Conservation (phyloP, 495 filamentous ascomycete genomes). For the Aspergillus sparsus region DNA sequence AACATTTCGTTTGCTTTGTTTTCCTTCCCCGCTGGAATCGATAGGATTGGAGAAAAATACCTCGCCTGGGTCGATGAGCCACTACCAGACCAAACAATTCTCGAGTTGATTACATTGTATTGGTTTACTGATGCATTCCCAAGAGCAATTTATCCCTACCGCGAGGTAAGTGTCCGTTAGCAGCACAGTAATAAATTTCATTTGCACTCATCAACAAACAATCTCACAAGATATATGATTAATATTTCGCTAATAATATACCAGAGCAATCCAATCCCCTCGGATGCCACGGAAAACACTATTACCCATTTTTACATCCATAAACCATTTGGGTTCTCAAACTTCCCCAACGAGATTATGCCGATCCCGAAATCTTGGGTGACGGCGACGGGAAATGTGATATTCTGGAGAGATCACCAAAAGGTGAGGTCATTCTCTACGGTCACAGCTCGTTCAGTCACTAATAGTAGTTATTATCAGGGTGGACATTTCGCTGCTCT, state of each 20-base stretch:
- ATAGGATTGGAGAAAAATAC: conserved; percentile 68
- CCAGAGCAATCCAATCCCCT: conserved; percentile 27
- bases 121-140: conserved; percentile 66
- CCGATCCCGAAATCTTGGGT: conserved; percentile 54
- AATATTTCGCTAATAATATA: conserved; percentile 3
- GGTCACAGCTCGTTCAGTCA: conserved; percentile 3
- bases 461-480: conserved; percentile 19
- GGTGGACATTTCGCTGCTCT: conserved; percentile 40
- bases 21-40: background rate
- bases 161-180: conserved; percentile 31
- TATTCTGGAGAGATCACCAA: conserved; percentile 37
- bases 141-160: conserved; percentile 59
- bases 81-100: conserved; percentile 54
- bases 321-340: conserved; percentile 62
- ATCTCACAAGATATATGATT: too few species aligned
- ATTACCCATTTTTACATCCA: conserved; percentile 41
- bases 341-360: conserved; percentile 56
- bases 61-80: conserved; percentile 61
- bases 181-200: too few species aligned
- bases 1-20: conserved; percentile 4
- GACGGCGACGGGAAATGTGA: conserved; percentile 48
- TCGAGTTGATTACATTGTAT: conserved; percentile 60
- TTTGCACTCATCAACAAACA: too few species aligned
- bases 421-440: conserved; percentile 19
- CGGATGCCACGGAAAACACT: conserved; percentile 21